Percentiles rank a stretch among this genome's conserved stretches.
These are phyloP conservation scores for Carex cristatella DNA, from an alignment of 176 grass and related monocot genomes.

Conservation along the genomic window DNA sequence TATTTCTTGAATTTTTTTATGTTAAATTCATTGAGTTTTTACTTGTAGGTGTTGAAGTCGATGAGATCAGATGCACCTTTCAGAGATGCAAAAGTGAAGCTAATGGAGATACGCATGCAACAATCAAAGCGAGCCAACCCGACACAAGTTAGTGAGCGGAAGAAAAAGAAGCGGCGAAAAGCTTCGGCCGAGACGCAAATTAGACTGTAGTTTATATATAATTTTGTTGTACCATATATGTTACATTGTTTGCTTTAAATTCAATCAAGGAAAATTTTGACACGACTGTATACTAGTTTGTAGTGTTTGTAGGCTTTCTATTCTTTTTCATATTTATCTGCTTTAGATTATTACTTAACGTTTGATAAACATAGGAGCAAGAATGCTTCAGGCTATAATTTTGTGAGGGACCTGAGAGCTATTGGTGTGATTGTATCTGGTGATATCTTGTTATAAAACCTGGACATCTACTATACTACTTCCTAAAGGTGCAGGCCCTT, in stretches of 20 bases:
- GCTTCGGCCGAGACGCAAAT: slow-evolving; percentile 19
- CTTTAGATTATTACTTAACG: not conserved
- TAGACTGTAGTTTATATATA: not conserved
- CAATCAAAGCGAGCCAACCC: slow-evolving; percentile 41
- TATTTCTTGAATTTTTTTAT: not conserved
- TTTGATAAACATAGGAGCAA: not conserved
- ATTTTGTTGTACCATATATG: slow-evolving; percentile 14
- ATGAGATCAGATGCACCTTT: slow-evolving; percentile 88
- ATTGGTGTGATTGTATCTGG: not conserved
- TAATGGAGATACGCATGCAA: slow-evolving; percentile 67
- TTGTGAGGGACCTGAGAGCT: not conserved
- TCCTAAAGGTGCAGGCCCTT: not conserved
- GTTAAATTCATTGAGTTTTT: slow-evolving; percentile 6
- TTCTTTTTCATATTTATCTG: not conserved
- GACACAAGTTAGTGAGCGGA: slow-evolving; percentile 30
- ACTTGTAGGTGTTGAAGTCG: slow-evolving; percentile 52
- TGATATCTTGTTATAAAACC: not conserved
- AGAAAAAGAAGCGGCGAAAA: slow-evolving; percentile 59
- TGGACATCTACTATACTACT: not conserved
- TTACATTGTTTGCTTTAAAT: slow-evolving; percentile 8
- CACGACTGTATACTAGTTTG: slow-evolving; percentile 16
- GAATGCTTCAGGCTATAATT: not conserved
- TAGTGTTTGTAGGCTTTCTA: not conserved
- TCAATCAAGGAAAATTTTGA: slow-evolving; percentile 26
- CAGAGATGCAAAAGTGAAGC: slow-evolving; percentile 71